A percentile compares a stretch with the other conserved stretches of the same genome.
Conservation (phyloP, 805 yeast genomes). For the Zygosaccharomyces bailii region DNA sequence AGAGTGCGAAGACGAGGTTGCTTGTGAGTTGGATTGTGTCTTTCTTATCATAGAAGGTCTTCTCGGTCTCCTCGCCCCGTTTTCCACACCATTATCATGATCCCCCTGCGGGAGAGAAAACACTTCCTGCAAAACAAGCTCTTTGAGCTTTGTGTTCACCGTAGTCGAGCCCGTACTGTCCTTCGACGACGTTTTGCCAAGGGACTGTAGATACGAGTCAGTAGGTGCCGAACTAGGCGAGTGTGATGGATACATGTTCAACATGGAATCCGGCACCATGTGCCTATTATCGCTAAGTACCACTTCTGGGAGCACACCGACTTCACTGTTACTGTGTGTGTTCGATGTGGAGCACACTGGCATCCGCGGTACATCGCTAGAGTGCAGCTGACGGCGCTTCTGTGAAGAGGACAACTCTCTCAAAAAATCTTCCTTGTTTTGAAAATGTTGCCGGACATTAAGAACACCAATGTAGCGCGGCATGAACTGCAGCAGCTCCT, state of each 20-base stretch:
- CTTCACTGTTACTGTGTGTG: constrained; percentile 1
- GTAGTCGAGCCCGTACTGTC: constrained; percentile 49
- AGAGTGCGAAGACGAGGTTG: constrained; percentile 17
- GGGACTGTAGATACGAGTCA: constrained; percentile 29
- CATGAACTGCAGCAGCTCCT: constrained; percentile 77
- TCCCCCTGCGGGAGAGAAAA: constrained; percentile 39
- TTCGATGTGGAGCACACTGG: constrained; percentile 4
- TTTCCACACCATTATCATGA: background rate
- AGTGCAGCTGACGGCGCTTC: constrained; percentile 9
- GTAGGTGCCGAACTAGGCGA: constrained; percentile 36
- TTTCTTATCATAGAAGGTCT: constrained; percentile 12
- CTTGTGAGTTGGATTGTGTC: constrained; percentile 5
- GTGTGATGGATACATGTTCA: constrained; percentile 57
- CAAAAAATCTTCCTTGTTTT: constrained; percentile 30
- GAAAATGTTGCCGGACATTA: constrained; percentile 74
- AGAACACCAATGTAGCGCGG: constrained; percentile 93
- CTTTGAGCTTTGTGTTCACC: constrained; percentile 68
- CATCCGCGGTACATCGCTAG: constrained; percentile 4
- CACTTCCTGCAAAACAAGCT: constrained; percentile 67
- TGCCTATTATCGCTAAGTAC: constrained; percentile 87
- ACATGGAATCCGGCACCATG: constrained; percentile 78
- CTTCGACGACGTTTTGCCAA: constrained; percentile 19
- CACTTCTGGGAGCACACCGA: constrained; percentile 52
- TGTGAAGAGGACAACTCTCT: constrained; percentile 17
- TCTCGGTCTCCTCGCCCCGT: constrained; percentile 5